Percentiles rank a stretch among this genome's conserved stretches.
phyloP scores from a whole-genome alignment of 2,329 filamentous ascomycete genomes.

The Penicillium freii region DNA sequence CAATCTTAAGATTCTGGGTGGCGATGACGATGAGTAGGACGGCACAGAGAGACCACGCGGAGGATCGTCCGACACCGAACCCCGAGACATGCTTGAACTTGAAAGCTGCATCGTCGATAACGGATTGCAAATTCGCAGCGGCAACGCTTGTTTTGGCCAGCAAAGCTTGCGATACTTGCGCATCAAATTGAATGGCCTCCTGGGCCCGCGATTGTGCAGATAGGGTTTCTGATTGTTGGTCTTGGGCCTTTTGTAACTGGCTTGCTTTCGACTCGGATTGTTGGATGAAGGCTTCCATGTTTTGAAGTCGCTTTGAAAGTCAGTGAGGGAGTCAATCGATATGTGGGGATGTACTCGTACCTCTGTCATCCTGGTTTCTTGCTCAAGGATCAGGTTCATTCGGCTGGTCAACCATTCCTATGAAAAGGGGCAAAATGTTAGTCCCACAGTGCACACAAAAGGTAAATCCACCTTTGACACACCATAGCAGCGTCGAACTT shows the following conservation, averaged over 20 bases:
- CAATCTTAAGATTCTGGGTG: conserved; percentile 23
- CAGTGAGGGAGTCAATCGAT: conserved; percentile 8
- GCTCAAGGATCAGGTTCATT: conserved; percentile 30
- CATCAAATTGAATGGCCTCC: conserved; percentile 26
- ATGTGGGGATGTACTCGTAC: conserved; percentile 13
- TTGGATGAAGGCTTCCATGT: conserved; percentile 35
- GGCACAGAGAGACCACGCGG: conserved; percentile 26
- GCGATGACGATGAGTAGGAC: conserved; percentile 28
- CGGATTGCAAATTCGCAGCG: conserved; percentile 32
- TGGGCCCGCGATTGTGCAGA: conserved; percentile 28
- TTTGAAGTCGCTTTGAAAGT: conserved; percentile 35
- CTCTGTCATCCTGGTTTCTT: conserved; percentile 37
- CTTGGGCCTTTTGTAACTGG: conserved; percentile 34
- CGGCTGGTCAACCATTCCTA: conserved; percentile 35
- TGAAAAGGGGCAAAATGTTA: conserved; percentile 3
- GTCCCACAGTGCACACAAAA: neutral
- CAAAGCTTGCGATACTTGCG: conserved; percentile 32
- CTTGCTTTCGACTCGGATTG: conserved; percentile 34
- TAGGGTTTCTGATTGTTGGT: conserved; percentile 34
- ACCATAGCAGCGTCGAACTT: conserved; percentile 39
- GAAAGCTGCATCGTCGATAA: conserved; percentile 31
- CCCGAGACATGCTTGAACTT: conserved; percentile 23
- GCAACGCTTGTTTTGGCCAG: conserved; percentile 30
- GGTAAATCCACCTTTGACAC: conserved; percentile 3
- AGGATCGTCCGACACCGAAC: conserved; percentile 20